Evolutionary conservation across 257 asterid genomes (phyloP), one percentile per base, ranked within the genome.

Genomic region (Penstemon barbatus): DNA sequence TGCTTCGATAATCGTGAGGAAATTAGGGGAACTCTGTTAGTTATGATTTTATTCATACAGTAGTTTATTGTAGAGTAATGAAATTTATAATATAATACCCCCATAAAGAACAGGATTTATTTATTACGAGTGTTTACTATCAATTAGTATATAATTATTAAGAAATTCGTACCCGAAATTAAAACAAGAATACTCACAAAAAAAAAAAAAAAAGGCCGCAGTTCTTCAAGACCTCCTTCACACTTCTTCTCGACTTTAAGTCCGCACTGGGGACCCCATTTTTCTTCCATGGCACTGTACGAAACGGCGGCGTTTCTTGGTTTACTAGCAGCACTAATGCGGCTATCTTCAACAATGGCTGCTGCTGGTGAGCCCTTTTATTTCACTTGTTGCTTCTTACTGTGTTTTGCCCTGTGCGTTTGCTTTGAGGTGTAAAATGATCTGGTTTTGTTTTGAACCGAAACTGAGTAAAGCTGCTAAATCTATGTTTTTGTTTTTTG

Each of bases 251-350:
- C 63, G 44, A 18, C 64, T 19, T 50, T 15, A 15, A 15, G 18
- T 15, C 18, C 18, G 8, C 71, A 12, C 46, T 36, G 54, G 79
- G 65, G 33, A 25, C 33, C 63, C 78, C 60, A n/a, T 62, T 18
- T 42, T 38, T 43, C 72, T 70, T 8, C 82, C 71, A 89, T 91
- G 96, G 87, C 86, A 53, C 74, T 77, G 56, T 52, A 36, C 61
- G 54, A 71, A 71, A 49, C 76, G 55, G 41, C 74, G 64, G 65
- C 68, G 37, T 77, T 80, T 69, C 84, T 76, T 43, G 77, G 68
- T 65, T 69, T 86, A 48, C 78, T 73, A 25, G 66, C 56, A 10
- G 40, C 67, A 57, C 3, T 74, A 79, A 64, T 73, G 82, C 78
- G 56, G 2, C 60, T 80, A 78, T 50, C 79, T 61, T 56, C n/a